Evolutionary conservation across 139 green algal genomes (phyloP), one percentile per base, ranked within the genome.

Genomic region (Limnomonas spitsbergensis): DNA sequence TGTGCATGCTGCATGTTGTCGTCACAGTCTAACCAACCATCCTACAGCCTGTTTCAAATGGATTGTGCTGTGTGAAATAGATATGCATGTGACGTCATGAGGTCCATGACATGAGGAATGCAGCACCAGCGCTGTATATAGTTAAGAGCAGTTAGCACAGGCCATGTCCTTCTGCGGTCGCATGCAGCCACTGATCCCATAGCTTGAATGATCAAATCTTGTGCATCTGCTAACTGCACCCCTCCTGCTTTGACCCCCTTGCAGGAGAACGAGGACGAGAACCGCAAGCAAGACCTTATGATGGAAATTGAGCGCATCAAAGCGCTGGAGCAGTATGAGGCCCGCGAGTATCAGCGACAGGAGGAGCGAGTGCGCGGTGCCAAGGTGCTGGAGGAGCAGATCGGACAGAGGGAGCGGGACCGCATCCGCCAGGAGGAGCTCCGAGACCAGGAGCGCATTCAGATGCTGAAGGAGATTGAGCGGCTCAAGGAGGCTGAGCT

Each of bases 241-340:
- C n/a, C n/a, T n/a, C n/a, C n/a, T n/a, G n/a, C n/a, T n/a, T n/a
- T n/a, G n/a, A n/a, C 20, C 47, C 20, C 14, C 47, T 29, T 61
- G 47, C 47, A 42, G 68, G 68, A 74, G 68, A 38, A 67, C n/a
- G 77, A 82, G 68, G 77, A 86, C 69, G 83, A 92, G 83, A 81
- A 86, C 47, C 68, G 80, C 47, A 56, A 73, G 38, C 76, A 81
- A 54, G 92, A 97, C 81, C 40, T 91, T 3, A 84, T 89, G 81
- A 97, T 97, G 93, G 93, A 97, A 85, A 83, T 91, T 40, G 92
- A 96, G 75, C 86, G 93, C 37, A 68, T 94, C 34, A 80, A 81
- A 54, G 83, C 87, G 54, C 78, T 92, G 2, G 78, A 91, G 81
- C 78, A 86, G 53, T 91, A 90, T 69, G 87, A 93, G 80, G 78